These are phyloP conservation scores for Ampelocalamus luodianensis DNA, from an alignment of 176 grass and related monocot species.

Conservation along the genomic window DNA sequence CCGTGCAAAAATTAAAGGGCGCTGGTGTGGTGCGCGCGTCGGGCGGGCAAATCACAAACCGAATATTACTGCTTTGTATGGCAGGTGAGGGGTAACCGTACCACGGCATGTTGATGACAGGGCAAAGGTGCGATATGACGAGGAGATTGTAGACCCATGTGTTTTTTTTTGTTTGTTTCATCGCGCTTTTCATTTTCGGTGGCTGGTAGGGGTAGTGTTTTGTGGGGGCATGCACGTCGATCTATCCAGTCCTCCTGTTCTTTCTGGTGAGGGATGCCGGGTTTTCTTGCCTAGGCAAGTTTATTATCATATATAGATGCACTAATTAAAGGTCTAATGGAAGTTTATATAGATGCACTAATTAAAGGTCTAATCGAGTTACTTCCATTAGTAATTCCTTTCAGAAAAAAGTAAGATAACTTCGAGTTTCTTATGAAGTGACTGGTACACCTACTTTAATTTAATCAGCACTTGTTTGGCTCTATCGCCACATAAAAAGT, in stretches of 20 bases:
- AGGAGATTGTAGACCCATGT: background rate
- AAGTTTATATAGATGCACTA: too few species aligned
- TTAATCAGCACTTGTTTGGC: constrained; percentile 28
- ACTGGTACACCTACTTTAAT: constrained; percentile 2
- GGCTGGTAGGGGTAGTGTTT: background rate
- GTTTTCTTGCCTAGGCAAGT: too few species aligned
- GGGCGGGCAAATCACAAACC: background rate
- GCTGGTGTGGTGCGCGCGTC: background rate
- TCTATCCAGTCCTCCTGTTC: background rate
- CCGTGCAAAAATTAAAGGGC: too few species aligned
- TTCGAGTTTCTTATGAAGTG: background rate
- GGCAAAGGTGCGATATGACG: background rate
- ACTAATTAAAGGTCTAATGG: too few species aligned
- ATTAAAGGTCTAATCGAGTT: background rate
- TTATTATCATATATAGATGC: too few species aligned
- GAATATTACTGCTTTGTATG: background rate
- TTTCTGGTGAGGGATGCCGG: background rate
- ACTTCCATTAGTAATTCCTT: background rate
- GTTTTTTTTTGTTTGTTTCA: too few species aligned
- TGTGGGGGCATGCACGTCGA: background rate
- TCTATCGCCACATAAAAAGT: background rate
- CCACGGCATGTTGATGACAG: background rate
- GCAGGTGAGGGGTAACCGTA: background rate
- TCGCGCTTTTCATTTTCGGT: background rate
- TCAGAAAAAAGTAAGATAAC: background rate